Conservation (phyloP, 1,139 yeast genomes). For the Scheffersomyces stambukii region DNA sequence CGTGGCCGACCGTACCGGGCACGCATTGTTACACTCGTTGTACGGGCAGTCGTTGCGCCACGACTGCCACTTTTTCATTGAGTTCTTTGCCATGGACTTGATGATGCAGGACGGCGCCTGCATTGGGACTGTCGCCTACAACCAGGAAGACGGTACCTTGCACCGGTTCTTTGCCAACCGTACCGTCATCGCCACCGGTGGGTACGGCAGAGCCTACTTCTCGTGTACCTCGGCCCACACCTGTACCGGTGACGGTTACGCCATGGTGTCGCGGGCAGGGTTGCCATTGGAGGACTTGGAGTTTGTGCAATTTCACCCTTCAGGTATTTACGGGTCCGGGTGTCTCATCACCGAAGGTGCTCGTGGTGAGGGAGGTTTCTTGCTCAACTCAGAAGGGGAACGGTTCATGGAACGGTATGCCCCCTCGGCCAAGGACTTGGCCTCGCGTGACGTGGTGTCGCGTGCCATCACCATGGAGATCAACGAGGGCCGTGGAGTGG, state of each 20-base stretch:
- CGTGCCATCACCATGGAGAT: slow-evolving; percentile 98
- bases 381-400: slow-evolving; percentile 96
- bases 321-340: slow-evolving; percentile 98
- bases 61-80: slow-evolving; percentile 97
- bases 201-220: slow-evolving; percentile 97
- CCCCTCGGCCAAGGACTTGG: slow-evolving; percentile 97
- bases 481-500: slow-evolving; percentile 99
- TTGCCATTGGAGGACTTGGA: slow-evolving; percentile 96
- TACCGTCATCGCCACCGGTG: slow-evolving; percentile 97
- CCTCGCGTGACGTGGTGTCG: slow-evolving; percentile 97
- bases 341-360: slow-evolving; percentile 99
- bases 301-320: slow-evolving; percentile 98
- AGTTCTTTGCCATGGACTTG: slow-evolving; percentile 92
- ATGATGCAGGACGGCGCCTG: slow-evolving; percentile 95
- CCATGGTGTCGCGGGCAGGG: slow-evolving; percentile 98
- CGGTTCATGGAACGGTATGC: slow-evolving; percentile 99
- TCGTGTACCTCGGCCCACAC: slow-evolving; percentile 99
- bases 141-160: slow-evolving; percentile 97
- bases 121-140: slow-evolving; percentile 95
- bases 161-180: slow-evolving; percentile 97
- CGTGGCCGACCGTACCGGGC: slow-evolving; percentile 99
- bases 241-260: slow-evolving; percentile 98
- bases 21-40: slow-evolving; percentile 90
- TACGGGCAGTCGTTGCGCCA: slow-evolving; percentile 96
- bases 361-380: slow-evolving; percentile 99